Conservation (phyloP, 2,329 filamentous ascomycete genomes). For the Graphilbum ipis-grandicollis region DNA sequence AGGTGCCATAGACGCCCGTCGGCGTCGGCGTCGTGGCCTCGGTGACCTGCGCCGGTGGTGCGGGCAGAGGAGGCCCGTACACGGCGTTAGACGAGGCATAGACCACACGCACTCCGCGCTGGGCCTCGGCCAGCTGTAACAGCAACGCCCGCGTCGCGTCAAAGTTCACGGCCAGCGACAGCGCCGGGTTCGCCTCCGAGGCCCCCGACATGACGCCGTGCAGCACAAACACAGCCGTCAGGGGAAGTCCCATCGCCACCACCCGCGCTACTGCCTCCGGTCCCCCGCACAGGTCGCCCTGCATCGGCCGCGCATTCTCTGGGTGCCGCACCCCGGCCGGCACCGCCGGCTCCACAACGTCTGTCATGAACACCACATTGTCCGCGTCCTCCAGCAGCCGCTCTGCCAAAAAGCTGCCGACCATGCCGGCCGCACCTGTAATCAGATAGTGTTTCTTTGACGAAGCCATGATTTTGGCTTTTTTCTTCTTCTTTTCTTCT, state of each 20-base stretch:
- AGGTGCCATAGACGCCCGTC: slow-evolving; percentile 43
- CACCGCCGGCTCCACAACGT: slow-evolving; percentile 34
- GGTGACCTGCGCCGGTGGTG: slow-evolving; percentile 29
- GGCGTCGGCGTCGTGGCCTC: slow-evolving; percentile 37
- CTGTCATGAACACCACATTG: slow-evolving; percentile 27
- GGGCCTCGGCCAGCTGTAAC: slow-evolving; percentile 24
- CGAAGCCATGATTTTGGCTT: no score
- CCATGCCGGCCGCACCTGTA: slow-evolving; percentile 18
- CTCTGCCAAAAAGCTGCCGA: slow-evolving; percentile 19
- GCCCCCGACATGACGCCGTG: slow-evolving; percentile 53
- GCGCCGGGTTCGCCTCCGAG: slow-evolving; percentile 41
- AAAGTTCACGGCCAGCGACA: slow-evolving; percentile 42
- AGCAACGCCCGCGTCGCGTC: slow-evolving; percentile 38
- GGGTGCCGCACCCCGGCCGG: slow-evolving; percentile 28
- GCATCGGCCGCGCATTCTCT: slow-evolving; percentile 29
- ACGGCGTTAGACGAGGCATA: slow-evolving; percentile 47
- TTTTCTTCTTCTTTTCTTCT: no score
- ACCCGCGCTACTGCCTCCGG: slow-evolving; percentile 20
- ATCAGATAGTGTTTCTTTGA: slow-evolving; percentile 16
- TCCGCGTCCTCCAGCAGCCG: slow-evolving; percentile 21
- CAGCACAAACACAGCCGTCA: slow-evolving; percentile 40
- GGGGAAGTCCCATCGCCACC: slow-evolving; percentile 24
- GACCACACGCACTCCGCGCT: slow-evolving; percentile 37
- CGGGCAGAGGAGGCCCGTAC: slow-evolving; percentile 41
- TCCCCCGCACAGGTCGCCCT: slow-evolving; percentile 27